Evolutionary conservation across 257 asterid genomes (phyloP).

Genomic region (Forsythia suspensa): DNA sequence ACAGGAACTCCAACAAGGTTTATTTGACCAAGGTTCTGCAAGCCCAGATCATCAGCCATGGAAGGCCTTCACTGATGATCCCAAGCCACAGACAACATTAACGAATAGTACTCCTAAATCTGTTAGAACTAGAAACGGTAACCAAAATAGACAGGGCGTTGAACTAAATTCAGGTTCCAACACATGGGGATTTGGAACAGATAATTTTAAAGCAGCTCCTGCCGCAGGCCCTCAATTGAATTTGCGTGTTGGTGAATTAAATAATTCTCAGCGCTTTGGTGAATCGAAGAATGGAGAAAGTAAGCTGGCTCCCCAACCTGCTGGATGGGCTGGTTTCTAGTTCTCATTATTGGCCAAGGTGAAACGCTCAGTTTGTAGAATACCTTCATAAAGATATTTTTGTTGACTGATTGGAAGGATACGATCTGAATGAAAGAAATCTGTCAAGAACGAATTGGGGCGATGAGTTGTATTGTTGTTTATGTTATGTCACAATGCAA

Average conservation of each 20-base stretch:
- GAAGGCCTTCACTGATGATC: slow-evolving; percentile 77
- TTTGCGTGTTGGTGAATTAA: slow-evolving; percentile 30
- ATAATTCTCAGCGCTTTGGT: slow-evolving; percentile 51
- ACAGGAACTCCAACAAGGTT: slow-evolving; percentile 73
- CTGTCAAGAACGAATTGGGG: background rate
- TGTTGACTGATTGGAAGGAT: background rate
- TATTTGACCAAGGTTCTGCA: slow-evolving; percentile 48
- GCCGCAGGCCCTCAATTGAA: slow-evolving; percentile 47
- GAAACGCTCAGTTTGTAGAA: background rate
- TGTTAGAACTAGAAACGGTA: slow-evolving; percentile 68
- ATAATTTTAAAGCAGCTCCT: slow-evolving; percentile 68
- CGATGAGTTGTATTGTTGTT: background rate
- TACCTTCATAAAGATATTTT: background rate
- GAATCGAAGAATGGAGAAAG: slow-evolving; percentile 46
- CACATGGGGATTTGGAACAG: slow-evolving; percentile 80
- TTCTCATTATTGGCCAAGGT: background rate
- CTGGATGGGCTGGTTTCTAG: slow-evolving; percentile 97
- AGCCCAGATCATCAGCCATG: slow-evolving; percentile 69
- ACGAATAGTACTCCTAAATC: slow-evolving; percentile 50
- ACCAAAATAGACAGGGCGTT: slow-evolving; percentile 42
- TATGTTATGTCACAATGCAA: background rate
- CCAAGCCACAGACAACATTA: slow-evolving; percentile 40
- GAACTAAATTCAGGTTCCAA: slow-evolving; percentile 39
- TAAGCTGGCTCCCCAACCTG: slow-evolving; percentile 68
- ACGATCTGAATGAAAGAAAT: background rate